These are phyloP conservation scores for Chlorella sp. DNA, from an alignment of 139 green algal genomes.

Conservation along the genomic window DNA sequence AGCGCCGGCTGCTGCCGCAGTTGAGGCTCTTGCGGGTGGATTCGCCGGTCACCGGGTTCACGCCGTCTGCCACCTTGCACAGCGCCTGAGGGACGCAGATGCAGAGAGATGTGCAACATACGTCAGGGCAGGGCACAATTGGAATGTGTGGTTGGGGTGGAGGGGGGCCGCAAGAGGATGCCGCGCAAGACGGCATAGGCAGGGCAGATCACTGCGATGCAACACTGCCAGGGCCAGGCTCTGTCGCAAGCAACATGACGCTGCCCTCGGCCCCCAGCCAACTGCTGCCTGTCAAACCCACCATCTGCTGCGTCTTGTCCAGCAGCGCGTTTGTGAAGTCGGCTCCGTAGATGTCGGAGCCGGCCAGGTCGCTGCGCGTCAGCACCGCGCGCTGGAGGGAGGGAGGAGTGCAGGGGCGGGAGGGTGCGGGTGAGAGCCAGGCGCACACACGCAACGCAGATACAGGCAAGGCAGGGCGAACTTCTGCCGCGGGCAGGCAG, in stretches of 20 bases:
- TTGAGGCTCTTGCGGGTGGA: conserved; percentile 86
- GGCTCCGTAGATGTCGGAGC: conserved; percentile 70
- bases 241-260: too few relatives aligned
- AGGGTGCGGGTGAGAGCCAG: too few relatives aligned
- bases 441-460: too few relatives aligned
- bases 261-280: too few relatives aligned
- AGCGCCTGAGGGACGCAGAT: conserved; percentile 54
- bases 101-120: too few relatives aligned
- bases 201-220: too few relatives aligned
- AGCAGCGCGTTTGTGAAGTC: conserved; percentile 96
- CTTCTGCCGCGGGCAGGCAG: too few relatives aligned
- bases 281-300: conserved; percentile 30
- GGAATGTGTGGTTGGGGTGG: not conserved
- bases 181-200: too few relatives aligned
- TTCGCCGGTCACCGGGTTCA: conserved; percentile 83
- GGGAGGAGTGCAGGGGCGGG: not conserved
- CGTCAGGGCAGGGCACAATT: not conserved
- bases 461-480: too few relatives aligned
- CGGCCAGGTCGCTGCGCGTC: conserved; percentile 68
- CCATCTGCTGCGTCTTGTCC: conserved; percentile 88
- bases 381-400: conserved; percentile 71
- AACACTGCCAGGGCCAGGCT: not conserved
- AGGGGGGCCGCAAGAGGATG: not conserved
- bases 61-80: conserved; percentile 86
- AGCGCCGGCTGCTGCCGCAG: conserved; percentile 71